Evolutionary conservation across 768 basidiomycete species (phyloP).

Genomic region (Termitomyces titanicus): DNA sequence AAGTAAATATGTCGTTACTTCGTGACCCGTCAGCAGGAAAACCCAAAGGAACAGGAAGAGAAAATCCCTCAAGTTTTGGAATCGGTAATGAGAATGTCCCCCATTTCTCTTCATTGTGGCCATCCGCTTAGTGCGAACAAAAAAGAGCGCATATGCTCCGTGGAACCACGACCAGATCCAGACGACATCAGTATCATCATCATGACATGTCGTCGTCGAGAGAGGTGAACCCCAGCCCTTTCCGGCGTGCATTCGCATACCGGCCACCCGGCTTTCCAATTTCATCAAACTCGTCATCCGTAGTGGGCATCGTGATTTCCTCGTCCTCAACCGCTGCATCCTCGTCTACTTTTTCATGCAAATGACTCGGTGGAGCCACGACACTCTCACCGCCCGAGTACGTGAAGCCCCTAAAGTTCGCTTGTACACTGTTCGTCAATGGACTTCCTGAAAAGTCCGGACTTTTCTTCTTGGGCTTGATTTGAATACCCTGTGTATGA

Average conservation of each 20-base stretch:
- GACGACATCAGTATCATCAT: conserved; percentile 6
- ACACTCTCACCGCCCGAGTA: conserved; percentile 76
- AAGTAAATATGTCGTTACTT: conserved; percentile 12
- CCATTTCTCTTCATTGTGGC: conserved; percentile 8
- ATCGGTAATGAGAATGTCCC: conserved; percentile 10
- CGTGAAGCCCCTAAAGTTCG: conserved; percentile 95
- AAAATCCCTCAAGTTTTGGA: conserved; percentile 3
- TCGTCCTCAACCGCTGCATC: conserved; percentile 54
- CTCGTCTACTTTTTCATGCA: conserved; percentile 44
- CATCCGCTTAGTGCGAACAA: conserved; percentile 16
- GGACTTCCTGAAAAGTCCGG: conserved; percentile 54
- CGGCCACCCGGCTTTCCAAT: conserved; percentile 60
- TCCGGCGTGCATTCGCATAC: conserved; percentile 56
- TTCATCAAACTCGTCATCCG: conserved; percentile 79
- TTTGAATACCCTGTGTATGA: conserved; percentile 45
- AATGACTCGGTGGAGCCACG: conserved; percentile 38
- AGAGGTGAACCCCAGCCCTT: conserved; percentile 39
- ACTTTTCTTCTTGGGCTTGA: conserved; percentile 45
- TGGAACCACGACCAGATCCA: conserved; percentile 8
- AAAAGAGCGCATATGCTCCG: conserved; percentile 16
- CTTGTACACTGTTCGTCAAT: conserved; percentile 89
- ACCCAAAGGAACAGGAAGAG: not conserved
- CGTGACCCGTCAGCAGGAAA: not conserved
- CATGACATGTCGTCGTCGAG: conserved; percentile 36
- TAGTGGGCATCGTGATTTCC: conserved; percentile 44